Percentiles rank a stretch among this genome's conserved stretches.
Conservation (phyloP, 1,284 basidiomycete species). For the Leccinum griseonigrum region DNA sequence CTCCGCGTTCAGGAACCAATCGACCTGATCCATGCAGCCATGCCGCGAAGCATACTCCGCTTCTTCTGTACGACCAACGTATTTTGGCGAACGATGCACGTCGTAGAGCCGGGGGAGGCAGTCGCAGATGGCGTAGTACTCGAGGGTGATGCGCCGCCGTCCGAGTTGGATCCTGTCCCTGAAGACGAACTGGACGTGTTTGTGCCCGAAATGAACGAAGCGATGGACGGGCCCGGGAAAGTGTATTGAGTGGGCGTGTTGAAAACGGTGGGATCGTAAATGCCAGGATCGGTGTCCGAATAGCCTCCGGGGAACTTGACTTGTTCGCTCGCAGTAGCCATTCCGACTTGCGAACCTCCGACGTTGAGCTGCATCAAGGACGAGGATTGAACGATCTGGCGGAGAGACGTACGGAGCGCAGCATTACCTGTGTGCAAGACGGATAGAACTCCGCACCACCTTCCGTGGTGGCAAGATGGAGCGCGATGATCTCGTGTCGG, state of each 20-base stretch:
- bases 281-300: conserved; percentile 59
- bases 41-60: conserved; percentile 13
- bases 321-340: conserved; percentile 43
- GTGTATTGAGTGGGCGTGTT: conserved; percentile 37
- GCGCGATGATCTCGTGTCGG: conserved; percentile 51
- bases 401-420: no score
- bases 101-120: conserved; percentile 5
- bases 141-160: conserved; percentile 4
- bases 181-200: conserved; percentile 14
- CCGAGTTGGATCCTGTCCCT: conserved; percentile 46
- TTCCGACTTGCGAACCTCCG: conserved; percentile 47
- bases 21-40: conserved; percentile 27
- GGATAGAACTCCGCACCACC: conserved; percentile 56
- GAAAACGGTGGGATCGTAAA: conserved; percentile 46
- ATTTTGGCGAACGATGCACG: conserved; percentile 23
- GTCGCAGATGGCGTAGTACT: conserved; percentile 9
- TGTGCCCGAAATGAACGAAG: conserved; percentile 36
- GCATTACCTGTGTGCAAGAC: conserved; percentile 47
- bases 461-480: conserved; percentile 42
- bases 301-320: conserved; percentile 71
- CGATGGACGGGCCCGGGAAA: conserved; percentile 53
- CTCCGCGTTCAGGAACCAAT: conserved; percentile 13
- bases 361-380: conserved; percentile 48
- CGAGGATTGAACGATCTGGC: neutral
- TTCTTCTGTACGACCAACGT: conserved; percentile 18